Percentiles rank a stretch among this genome's conserved stretches.
These are phyloP conservation scores for Herpetomonas tarakana DNA, from an alignment of 208 protist species.

Conservation along the genomic window DNA sequence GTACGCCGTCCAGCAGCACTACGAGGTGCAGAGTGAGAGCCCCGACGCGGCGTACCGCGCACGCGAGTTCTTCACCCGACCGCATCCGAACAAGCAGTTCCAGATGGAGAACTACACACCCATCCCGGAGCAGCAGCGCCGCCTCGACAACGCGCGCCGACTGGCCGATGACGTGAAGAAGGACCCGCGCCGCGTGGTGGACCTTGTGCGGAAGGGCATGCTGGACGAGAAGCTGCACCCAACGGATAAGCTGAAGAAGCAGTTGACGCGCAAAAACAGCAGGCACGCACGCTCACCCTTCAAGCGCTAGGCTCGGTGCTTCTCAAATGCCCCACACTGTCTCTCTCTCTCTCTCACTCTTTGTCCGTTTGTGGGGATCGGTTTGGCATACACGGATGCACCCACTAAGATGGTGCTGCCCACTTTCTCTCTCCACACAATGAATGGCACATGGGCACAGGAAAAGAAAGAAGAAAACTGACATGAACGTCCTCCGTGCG, in stretches of 20 bases:
- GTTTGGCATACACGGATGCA: too few relatives aligned
- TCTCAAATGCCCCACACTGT: neutral
- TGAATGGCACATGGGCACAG: too few relatives aligned
- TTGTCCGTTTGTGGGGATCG: neutral
- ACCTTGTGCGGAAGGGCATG: constrained; percentile 46
- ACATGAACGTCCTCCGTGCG: too few relatives aligned
- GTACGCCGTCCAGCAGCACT: constrained; percentile 74
- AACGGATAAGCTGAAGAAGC: constrained; percentile 32
- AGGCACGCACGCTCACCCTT: constrained; percentile 32
- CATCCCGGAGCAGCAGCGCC: constrained; percentile 40
- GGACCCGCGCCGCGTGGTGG: constrained; percentile 45
- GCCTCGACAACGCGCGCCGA: constrained; percentile 47
- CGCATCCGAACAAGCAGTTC: constrained; percentile 46
- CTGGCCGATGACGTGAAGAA: constrained; percentile 50
- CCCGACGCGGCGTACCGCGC: constrained; percentile 61
- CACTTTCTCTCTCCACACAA: too few relatives aligned
- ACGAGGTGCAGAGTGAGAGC: constrained; percentile 73
- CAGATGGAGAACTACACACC: constrained; percentile 85
- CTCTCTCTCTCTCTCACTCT: constrained; percentile 1
- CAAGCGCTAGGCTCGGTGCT: constrained; percentile 1
- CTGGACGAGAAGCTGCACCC: constrained; percentile 46
- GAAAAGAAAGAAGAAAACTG: too few relatives aligned
- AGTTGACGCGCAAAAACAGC: constrained; percentile 41
- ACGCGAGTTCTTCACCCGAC: constrained; percentile 78
- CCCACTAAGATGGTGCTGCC: too few relatives aligned